These are phyloP conservation scores for Lizonia empirigonia DNA, from an alignment of 2,329 filamentous ascomycete species.

Conservation along the genomic window DNA sequence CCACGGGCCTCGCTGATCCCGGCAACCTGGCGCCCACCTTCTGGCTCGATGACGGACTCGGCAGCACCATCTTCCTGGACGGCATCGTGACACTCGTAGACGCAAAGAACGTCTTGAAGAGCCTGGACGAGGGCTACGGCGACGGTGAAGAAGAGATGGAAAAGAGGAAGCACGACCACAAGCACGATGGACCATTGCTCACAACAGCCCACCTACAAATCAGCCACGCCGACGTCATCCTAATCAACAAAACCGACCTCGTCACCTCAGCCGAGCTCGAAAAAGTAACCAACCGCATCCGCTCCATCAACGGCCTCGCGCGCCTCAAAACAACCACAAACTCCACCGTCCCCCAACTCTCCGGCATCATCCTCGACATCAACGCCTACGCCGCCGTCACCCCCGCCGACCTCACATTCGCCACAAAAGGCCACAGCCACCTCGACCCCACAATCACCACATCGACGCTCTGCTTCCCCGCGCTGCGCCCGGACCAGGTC, in stretches of 20 bases:
- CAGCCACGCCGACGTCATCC: conserved; percentile 91
- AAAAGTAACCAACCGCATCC: conserved; percentile 71
- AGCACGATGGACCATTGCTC: conserved; percentile 71
- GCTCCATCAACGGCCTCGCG: conserved; percentile 87
- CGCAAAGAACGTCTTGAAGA: conserved; percentile 86
- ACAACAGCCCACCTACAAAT: conserved; percentile 96
- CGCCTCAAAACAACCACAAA: conserved; percentile 81
- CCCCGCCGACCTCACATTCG: conserved; percentile 67
- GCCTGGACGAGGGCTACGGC: conserved; percentile 69
- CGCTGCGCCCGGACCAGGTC: conserved; percentile 64
- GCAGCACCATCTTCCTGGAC: conserved; percentile 94
- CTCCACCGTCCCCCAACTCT: conserved; percentile 78
- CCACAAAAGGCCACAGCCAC: conserved; percentile 82
- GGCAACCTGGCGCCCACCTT: conserved; percentile 95
- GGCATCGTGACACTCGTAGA: conserved; percentile 96
- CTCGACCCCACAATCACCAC: conserved; percentile 92
- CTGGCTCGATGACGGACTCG: conserved; percentile 96
- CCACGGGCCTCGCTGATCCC: conserved; percentile 91
- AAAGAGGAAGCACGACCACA: conserved; percentile 57
- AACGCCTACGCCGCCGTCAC: conserved; percentile 89
- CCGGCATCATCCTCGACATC: conserved; percentile 85
- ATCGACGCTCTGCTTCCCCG: conserved; percentile 70
- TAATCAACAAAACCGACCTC: conserved; percentile 92
- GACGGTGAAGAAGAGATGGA: conserved; percentile 51
- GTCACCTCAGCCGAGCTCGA: conserved; percentile 73